A percentile compares a stretch with the other conserved stretches of the same genome.
Evolutionary conservation across 371 early-diverging fungal genomes (phyloP).

Genomic region (Mucor plumbeus): DNA sequence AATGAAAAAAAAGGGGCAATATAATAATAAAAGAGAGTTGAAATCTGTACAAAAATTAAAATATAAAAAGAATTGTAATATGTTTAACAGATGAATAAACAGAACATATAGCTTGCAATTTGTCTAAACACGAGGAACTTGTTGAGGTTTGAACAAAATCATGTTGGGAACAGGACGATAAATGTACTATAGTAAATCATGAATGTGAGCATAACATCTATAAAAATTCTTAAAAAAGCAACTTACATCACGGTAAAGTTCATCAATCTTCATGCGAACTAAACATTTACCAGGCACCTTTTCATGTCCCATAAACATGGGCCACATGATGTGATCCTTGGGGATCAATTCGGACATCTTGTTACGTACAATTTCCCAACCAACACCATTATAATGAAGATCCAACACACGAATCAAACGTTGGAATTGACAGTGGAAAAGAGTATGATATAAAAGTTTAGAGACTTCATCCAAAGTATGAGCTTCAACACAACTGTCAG

Average conservation of each 20-base stretch:
- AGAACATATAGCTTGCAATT: not conserved
- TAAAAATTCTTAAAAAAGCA: not conserved
- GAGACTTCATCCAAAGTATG: slow-evolving; percentile 61
- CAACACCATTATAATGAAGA: slow-evolving; percentile 67
- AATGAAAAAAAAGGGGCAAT: not conserved
- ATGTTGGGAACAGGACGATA: slow-evolving; percentile 71
- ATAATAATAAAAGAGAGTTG: not conserved
- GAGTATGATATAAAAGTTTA: slow-evolving; percentile 70
- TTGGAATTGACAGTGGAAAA: slow-evolving; percentile 72
- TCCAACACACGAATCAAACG: slow-evolving; percentile 70
- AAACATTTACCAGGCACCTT: slow-evolving; percentile 66
- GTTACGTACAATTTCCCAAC: slow-evolving; percentile 67
- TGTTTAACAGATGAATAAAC: not conserved
- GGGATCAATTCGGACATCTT: slow-evolving; percentile 55
- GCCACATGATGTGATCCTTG: slow-evolving; percentile 49
- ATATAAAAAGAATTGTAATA: not conserved
- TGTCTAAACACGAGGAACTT: slow-evolving; percentile 8
- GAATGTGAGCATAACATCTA: too few species aligned
- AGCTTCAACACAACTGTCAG: slow-evolving; percentile 65
- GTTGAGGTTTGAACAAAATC: slow-evolving; percentile 54
- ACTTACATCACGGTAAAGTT: slow-evolving; percentile 71
- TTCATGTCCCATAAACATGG: slow-evolving; percentile 51
- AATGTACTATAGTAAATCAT: slow-evolving; percentile 49
- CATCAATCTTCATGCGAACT: slow-evolving; percentile 73
- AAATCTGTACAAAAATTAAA: not conserved